Conservation (phyloP, 176 grass and related monocot species). For the Cenchrus fungigraminus region DNA sequence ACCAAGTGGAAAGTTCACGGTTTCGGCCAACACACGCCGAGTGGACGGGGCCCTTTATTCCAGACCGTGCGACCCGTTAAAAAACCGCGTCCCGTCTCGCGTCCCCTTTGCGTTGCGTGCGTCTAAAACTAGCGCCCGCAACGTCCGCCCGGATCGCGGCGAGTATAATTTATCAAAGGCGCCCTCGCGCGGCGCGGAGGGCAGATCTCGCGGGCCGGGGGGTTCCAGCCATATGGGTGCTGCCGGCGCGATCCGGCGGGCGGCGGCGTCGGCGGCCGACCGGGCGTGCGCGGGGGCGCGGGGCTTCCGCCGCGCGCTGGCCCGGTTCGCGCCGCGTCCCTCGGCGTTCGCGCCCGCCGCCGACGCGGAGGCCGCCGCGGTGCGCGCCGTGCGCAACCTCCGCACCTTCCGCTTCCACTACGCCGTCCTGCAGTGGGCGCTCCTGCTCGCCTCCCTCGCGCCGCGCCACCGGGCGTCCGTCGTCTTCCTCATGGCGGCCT, state of each 20-base stretch:
- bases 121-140: not conserved
- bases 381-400: constrained; percentile 79
- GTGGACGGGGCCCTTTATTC: constrained; percentile 9
- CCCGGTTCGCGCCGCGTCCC: constrained; percentile 64
- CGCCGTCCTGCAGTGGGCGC: constrained; percentile 63
- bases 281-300: constrained; percentile 51
- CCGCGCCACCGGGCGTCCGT: constrained; percentile 65
- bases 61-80: constrained; percentile 10
- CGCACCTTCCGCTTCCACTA: constrained; percentile 79
- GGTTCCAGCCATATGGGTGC: constrained; percentile 19
- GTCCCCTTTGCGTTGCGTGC: not conserved
- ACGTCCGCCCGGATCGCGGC: constrained; percentile 8
- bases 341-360: constrained; percentile 58
- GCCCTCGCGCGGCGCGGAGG: not conserved
- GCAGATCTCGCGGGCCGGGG: constrained; percentile 39
- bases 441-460: constrained; percentile 68
- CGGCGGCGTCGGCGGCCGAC: constrained; percentile 51
- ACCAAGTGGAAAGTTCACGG: constrained; percentile 23
- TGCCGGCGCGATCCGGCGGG: constrained; percentile 62
- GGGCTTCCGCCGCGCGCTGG: constrained; percentile 51
- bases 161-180: constrained; percentile 21
- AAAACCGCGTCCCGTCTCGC: constrained; percentile 14
- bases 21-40: constrained; percentile 35
- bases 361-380: constrained; percentile 76
- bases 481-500: constrained; percentile 85